These are phyloP conservation scores for Lipomyces oligophaga DNA, from an alignment of 805 yeast genomes.

Conservation along the genomic window DNA sequence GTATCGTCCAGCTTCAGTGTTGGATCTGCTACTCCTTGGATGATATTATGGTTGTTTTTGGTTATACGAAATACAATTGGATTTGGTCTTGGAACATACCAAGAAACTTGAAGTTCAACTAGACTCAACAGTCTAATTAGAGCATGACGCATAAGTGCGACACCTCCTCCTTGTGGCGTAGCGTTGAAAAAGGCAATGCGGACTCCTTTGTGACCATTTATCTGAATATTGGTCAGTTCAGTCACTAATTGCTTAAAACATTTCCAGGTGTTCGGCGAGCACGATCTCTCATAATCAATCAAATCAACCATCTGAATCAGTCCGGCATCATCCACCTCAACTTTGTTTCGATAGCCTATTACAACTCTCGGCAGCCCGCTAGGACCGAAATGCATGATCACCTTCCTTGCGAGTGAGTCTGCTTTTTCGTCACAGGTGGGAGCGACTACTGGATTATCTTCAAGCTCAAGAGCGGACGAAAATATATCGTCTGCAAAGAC, in stretches of 20 bases:
- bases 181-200: slow-evolving; percentile 28
- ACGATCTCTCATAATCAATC: slow-evolving; percentile 10
- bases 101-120: slow-evolving; percentile 18
- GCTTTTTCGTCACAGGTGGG: slow-evolving; percentile 26
- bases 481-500: slow-evolving; percentile 9
- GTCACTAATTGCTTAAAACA: slow-evolving; percentile 16
- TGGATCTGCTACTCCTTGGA: slow-evolving; percentile 28
- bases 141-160: slow-evolving; percentile 29
- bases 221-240: slow-evolving; percentile 3
- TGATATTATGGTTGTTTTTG: slow-evolving; percentile 27
- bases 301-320: slow-evolving; percentile 25
- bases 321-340: slow-evolving; percentile 21
- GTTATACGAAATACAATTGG: slow-evolving; percentile 28
- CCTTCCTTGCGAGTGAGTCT: slow-evolving; percentile 27
- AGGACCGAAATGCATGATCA: slow-evolving; percentile 27
- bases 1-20: slow-evolving; percentile 10
- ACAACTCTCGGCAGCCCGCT: slow-evolving; percentile 22
- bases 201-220: slow-evolving; percentile 23
- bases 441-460: neutral
- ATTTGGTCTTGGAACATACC: slow-evolving; percentile 30
- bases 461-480: neutral
- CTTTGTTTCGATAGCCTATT: slow-evolving; percentile 26
- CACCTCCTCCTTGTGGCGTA: slow-evolving; percentile 30
- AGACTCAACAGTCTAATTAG: slow-evolving; percentile 19
- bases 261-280: slow-evolving; percentile 23